Conservation (phyloP, 2,329 filamentous ascomycete species). For the Malbranchea cinnamomea region DNA sequence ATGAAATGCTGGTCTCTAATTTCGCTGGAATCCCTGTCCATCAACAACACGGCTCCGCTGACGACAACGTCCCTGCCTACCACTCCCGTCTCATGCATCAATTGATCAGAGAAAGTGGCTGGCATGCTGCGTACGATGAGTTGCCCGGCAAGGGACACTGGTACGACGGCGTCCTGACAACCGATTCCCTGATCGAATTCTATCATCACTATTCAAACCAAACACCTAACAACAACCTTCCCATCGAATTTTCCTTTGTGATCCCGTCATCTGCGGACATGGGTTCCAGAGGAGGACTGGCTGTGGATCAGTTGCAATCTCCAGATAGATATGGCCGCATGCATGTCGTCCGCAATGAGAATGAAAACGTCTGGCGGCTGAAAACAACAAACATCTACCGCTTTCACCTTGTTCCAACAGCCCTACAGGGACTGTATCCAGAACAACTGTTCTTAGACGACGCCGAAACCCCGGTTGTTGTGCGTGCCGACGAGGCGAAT, state of each 20-base stretch:
- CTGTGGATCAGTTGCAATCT: slow-evolving; percentile 34
- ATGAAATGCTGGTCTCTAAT: slow-evolving; percentile 41
- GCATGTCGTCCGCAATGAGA: slow-evolving; percentile 20
- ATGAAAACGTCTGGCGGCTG: slow-evolving; percentile 20
- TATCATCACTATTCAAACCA: slow-evolving; percentile 21
- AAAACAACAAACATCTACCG: slow-evolving; percentile 30
- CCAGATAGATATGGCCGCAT: slow-evolving; percentile 38
- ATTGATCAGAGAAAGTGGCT: slow-evolving; percentile 29
- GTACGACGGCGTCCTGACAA: slow-evolving; percentile 42
- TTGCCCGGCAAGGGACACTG: slow-evolving; percentile 36
- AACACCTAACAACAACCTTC: slow-evolving; percentile 8
- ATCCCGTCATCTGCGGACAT: slow-evolving; percentile 39
- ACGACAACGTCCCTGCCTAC: slow-evolving; percentile 45
- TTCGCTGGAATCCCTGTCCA: slow-evolving; percentile 37
- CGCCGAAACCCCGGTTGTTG: slow-evolving; percentile 8
- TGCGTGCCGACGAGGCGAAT: slow-evolving; percentile 6
- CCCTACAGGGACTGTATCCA: slow-evolving; percentile 7
- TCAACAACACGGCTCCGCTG: slow-evolving; percentile 41
- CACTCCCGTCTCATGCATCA: slow-evolving; percentile 41
- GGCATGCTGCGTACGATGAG: slow-evolving; percentile 35
- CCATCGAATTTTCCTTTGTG: slow-evolving; percentile 31
- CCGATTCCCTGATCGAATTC: slow-evolving; percentile 33
- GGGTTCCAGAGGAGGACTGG: slow-evolving; percentile 36
- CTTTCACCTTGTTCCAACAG: slow-evolving; percentile 18
- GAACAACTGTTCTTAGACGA: slow-evolving; percentile 12